Base-by-base conservation (phyloP, 306 rosid genomes). In the Vigna mungo region DNA sequence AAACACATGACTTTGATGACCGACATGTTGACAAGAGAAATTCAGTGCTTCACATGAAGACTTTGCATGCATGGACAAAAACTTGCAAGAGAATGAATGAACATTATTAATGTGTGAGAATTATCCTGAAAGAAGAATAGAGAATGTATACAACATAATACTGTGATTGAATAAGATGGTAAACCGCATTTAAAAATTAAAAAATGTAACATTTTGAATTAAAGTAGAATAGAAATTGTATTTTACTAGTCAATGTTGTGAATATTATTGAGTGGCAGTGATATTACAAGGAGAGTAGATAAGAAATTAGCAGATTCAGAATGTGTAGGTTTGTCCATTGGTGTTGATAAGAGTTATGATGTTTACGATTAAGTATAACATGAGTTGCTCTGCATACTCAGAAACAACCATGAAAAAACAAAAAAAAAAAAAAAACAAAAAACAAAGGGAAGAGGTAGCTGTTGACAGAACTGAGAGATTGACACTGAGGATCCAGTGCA, bases 341-440 rank as follows among this genome's bases (percentile, higher is more conserved):
- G 21, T 69, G 47, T 43, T 61, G 49, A 76, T 60, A 72, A 9
- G 34, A 70, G 44, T 77, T 80, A 59, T 46, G 18, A 61, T 71
- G 47, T 82, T 34, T 44, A 82, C 70, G 49, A 71, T 80, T 67
- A 65, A 58, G 68, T 74, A 67, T 69, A 86, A 85, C 94, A 86
- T 83, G 92, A 70, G 63, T 79, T 88, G 87, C 69, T 51, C 46
- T 71, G 81, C 68, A 74, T 81, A 43, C 53, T n/a, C n/a, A n/a
- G n/a, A 70, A 68, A 77, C 85, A 90, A 81, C 86, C 90, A 84
- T 88, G 88, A 81, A 90, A 90, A 86, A 87, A 86, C n/a, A n/a
- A n/a, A n/a, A 81, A 90, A 90, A 86, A 87, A 86, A 39, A 41
- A 2, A 86, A 39, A 41, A 2, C 30, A 20, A 47, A 34, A 9